Conservation (phyloP, 2,329 filamentous ascomycete species). For the Zalaria sp. region DNA sequence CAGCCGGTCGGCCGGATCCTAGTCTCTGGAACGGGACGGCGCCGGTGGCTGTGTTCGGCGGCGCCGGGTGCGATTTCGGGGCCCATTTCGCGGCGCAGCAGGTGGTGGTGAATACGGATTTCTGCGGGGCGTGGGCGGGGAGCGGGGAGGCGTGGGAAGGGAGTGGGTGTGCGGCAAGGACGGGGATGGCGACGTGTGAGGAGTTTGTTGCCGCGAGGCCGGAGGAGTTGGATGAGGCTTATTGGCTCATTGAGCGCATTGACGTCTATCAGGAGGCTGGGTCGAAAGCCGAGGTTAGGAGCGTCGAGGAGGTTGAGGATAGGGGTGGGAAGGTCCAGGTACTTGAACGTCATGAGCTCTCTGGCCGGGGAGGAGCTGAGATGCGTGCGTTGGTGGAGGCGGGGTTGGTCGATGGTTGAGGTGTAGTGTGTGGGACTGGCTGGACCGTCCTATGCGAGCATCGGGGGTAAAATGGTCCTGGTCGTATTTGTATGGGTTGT, state of each 20-base stretch:
- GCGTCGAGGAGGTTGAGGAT: too few relatives aligned
- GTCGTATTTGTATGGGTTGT: too few relatives aligned
- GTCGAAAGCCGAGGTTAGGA: too few relatives aligned
- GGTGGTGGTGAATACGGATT: constrained; percentile 69
- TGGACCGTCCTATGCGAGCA: too few relatives aligned
- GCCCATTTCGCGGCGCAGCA: constrained; percentile 56
- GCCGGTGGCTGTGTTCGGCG: constrained; percentile 54
- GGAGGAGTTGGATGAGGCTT: constrained; percentile 53
- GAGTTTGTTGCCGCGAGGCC: constrained; percentile 62
- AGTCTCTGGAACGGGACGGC: constrained; percentile 43
- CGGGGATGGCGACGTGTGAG: constrained; percentile 47
- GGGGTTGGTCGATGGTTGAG: too few relatives aligned
- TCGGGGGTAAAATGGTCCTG: too few relatives aligned
- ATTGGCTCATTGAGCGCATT: constrained; percentile 48
- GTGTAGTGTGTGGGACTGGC: too few relatives aligned
- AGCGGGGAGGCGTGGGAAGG: constrained; percentile 40
- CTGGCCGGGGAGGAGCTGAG: too few relatives aligned
- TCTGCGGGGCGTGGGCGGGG: constrained; percentile 83
- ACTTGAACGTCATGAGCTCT: too few relatives aligned
- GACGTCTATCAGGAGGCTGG: too few relatives aligned
- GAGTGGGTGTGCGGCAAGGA: constrained; percentile 44
- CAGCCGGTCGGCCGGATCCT: constrained; percentile 45
- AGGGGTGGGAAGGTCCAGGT: too few relatives aligned
- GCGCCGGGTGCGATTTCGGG: constrained; percentile 54
- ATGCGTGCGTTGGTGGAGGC: too few relatives aligned